These are phyloP conservation scores for Nemania diffusa DNA, from an alignment of 2,329 filamentous ascomycete genomes.

Conservation along the genomic window DNA sequence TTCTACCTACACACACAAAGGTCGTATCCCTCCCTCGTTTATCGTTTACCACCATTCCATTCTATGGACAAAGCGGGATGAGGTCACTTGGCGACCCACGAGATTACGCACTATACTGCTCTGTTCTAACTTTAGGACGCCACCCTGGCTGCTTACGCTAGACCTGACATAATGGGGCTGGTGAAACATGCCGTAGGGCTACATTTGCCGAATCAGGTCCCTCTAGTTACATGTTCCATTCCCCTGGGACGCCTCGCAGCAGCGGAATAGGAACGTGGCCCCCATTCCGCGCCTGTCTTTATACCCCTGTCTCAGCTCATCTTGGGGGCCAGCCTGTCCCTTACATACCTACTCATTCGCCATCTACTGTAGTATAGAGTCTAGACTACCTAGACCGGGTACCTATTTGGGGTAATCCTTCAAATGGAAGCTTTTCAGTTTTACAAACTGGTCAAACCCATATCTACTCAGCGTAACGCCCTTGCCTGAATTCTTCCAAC, in stretches of 20 bases:
- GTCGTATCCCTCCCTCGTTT: neutral
- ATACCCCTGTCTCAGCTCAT: slow-evolving; percentile 13
- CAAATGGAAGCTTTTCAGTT: slow-evolving; percentile 94
- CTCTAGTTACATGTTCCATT: slow-evolving; percentile 28
- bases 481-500: slow-evolving; percentile 96
- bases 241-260: slow-evolving; percentile 28
- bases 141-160: slow-evolving; percentile 38
- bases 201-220: slow-evolving; percentile 30
- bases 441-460: slow-evolving; percentile 95
- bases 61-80: too few relatives aligned
- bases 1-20: neutral
- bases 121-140: slow-evolving; percentile 40
- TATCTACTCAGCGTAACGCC: slow-evolving; percentile 89
- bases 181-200: slow-evolving; percentile 32
- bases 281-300: slow-evolving; percentile 14
- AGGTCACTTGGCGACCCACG: too few relatives aligned
- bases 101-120: too few relatives aligned
- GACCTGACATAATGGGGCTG: slow-evolving; percentile 14
- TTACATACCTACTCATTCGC: neutral
- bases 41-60: too few relatives aligned
- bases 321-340: neutral
- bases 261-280: neutral
- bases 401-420: slow-evolving; percentile 77
- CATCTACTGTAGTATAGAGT: neutral
- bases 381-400: neutral